A percentile compares a stretch with the other conserved stretches of the same genome.
phyloP scores from a whole-genome alignment of 2,329 filamentous ascomycete species.

The Epichloe typhina region DNA sequence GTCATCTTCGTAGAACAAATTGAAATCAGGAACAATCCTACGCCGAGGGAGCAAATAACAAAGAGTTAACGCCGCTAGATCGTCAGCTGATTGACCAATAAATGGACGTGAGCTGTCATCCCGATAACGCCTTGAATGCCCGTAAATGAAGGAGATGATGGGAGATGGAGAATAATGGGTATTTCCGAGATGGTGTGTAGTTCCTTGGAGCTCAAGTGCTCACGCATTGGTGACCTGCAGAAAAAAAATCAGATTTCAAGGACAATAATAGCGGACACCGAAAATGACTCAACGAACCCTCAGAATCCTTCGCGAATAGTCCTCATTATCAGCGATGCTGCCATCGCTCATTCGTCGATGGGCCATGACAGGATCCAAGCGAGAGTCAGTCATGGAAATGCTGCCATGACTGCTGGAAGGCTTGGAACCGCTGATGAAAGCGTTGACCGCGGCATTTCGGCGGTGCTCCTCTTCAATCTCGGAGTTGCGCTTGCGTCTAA shows the following conservation, averaged over 20 bases:
- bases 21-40: slow-evolving; percentile 14
- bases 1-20: background rate
- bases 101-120: slow-evolving; percentile 25
- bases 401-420: slow-evolving; percentile 49
- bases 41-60: slow-evolving; percentile 17
- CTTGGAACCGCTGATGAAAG: slow-evolving; percentile 55
- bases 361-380: slow-evolving; percentile 77
- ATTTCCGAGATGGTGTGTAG: slow-evolving; percentile 3
- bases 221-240: slow-evolving; percentile 46
- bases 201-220: slow-evolving; percentile 12
- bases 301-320: slow-evolving; percentile 91
- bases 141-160: slow-evolving; percentile 13
- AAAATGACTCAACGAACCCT: slow-evolving; percentile 49
- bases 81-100: slow-evolving; percentile 19
- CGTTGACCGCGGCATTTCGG: slow-evolving; percentile 65
- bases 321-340: slow-evolving; percentile 92
- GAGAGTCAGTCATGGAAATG: slow-evolving; percentile 64
- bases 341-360: slow-evolving; percentile 80
- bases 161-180: slow-evolving; percentile 16
- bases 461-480: slow-evolving; percentile 76
- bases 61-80: slow-evolving; percentile 24
- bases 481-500: slow-evolving; percentile 62
- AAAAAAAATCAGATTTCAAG: background rate
- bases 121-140: slow-evolving; percentile 31
- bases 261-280: background rate